Evolutionary conservation across 169 alveolate genomes (phyloP).

Genomic region (Perkinsus olseni): DNA sequence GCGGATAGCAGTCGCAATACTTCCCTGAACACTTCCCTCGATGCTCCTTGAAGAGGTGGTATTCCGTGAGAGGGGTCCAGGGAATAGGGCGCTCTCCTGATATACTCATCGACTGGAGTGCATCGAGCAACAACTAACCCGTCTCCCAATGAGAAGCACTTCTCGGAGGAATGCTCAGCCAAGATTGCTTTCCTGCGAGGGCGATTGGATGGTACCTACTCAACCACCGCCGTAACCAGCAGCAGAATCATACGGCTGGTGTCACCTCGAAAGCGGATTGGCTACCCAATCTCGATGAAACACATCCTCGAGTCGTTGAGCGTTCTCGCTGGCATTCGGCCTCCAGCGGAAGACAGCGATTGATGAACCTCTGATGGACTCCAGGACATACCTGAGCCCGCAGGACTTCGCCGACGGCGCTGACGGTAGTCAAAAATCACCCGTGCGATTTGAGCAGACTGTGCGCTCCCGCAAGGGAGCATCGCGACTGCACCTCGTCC

Average conservation of each 20-base stretch:
- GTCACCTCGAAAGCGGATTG: neutral
- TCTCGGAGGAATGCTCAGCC: too few relatives aligned
- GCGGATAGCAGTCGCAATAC: constrained; percentile 6
- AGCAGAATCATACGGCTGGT: too few relatives aligned
- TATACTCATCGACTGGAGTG: too few relatives aligned
- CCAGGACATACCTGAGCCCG: neutral
- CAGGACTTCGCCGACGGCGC: neutral
- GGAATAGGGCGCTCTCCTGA: neutral
- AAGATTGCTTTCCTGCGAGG: too few relatives aligned
- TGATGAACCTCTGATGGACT: neutral
- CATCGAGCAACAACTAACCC: too few relatives aligned
- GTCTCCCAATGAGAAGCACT: too few relatives aligned
- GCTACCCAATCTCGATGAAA: neutral
- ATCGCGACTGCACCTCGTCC: neutral
- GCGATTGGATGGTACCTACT: too few relatives aligned
- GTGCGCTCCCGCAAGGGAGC: neutral
- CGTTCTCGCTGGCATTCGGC: neutral
- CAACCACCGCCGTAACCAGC: too few relatives aligned
- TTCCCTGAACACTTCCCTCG: neutral
- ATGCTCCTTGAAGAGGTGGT: neutral
- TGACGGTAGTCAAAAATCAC: neutral
- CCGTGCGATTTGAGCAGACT: neutral
- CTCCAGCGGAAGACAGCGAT: neutral
- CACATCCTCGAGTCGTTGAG: neutral
- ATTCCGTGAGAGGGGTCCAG: neutral